Percentiles rank a stretch among this genome's conserved stretches.
Conservation (phyloP, 306 rosid genomes). For the Acacia acuminata region DNA sequence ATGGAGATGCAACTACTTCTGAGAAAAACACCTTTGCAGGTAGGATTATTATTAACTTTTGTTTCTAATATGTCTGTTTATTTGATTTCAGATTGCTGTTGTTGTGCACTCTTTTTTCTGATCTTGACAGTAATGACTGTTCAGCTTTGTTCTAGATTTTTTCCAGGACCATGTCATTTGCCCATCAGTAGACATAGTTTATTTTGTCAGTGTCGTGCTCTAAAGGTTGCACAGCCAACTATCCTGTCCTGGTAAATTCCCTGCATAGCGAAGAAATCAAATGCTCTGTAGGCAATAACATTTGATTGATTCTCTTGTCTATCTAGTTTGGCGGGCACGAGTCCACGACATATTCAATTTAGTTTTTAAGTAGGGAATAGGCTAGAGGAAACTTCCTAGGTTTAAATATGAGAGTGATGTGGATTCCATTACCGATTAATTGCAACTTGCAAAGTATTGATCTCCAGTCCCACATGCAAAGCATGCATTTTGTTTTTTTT, state of each 20-base stretch:
- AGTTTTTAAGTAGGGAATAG: neutral
- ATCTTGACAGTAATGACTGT: constrained; percentile 22
- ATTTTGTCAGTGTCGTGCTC: constrained; percentile 12
- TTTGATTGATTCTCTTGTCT: neutral
- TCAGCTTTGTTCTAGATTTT: constrained; percentile 5
- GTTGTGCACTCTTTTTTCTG: constrained; percentile 14
- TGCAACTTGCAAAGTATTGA: neutral
- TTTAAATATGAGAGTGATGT: neutral
- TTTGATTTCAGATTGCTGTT: constrained; percentile 28
- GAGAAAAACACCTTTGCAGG: constrained; percentile 52
- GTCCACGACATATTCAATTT: neutral
- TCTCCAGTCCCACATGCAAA: neutral
- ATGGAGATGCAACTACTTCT: constrained; percentile 45
- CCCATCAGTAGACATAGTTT: constrained; percentile 25
- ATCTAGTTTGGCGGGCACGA: neutral
- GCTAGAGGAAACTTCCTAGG: neutral
- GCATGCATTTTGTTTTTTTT: neutral
- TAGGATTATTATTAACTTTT: constrained; percentile 33
- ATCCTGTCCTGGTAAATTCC: constrained; percentile 22
- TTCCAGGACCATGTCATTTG: constrained; percentile 9
- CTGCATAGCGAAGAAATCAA: constrained; percentile 2
- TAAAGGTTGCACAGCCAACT: constrained; percentile 14
- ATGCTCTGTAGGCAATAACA: constrained; percentile 2
- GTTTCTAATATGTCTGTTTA: constrained; percentile 29
- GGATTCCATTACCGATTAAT: neutral